Conservation (phyloP, 371 early-diverging fungal species). For the Coemansia sp. region DNA sequence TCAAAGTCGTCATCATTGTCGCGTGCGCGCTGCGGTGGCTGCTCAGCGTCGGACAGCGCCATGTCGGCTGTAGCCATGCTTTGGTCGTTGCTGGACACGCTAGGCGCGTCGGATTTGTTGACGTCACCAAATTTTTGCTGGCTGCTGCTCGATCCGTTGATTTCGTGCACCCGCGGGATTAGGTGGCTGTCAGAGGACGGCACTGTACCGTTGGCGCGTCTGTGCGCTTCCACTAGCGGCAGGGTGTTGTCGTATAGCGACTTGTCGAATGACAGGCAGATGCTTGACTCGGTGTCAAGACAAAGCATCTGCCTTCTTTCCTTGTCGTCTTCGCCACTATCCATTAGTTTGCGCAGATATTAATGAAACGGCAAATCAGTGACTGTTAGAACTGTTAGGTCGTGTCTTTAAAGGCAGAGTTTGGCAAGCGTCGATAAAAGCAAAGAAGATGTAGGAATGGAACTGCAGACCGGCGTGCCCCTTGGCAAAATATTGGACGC, state of each 20-base stretch:
- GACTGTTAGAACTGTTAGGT: no score
- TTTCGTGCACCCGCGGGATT: conserved; percentile 25
- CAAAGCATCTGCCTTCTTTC: conserved; percentile 19
- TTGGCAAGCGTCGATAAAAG: neutral
- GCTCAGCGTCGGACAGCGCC: conserved; percentile 13
- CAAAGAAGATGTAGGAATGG: neutral
- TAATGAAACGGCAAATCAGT: neutral
- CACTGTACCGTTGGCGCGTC: neutral
- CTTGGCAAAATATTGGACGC: neutral
- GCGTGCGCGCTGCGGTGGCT: neutral
- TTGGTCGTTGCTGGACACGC: conserved; percentile 7
- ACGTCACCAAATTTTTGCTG: conserved; percentile 10
- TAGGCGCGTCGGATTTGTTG: neutral
- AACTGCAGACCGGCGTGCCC: no score
- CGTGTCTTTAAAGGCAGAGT: no score
- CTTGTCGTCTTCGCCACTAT: conserved; percentile 1
- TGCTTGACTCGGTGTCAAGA: conserved; percentile 33
- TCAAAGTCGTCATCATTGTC: conserved; percentile 17
- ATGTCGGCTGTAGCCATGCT: conserved; percentile 27
- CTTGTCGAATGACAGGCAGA: conserved; percentile 33
- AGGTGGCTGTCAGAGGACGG: conserved; percentile 19
- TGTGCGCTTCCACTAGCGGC: neutral
- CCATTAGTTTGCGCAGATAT: neutral
- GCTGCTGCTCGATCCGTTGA: conserved; percentile 39
- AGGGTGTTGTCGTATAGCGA: conserved; percentile 13